These are phyloP conservation scores for Delphinella strobiligena DNA, from an alignment of 2,329 filamentous ascomycete species.

Conservation along the genomic window DNA sequence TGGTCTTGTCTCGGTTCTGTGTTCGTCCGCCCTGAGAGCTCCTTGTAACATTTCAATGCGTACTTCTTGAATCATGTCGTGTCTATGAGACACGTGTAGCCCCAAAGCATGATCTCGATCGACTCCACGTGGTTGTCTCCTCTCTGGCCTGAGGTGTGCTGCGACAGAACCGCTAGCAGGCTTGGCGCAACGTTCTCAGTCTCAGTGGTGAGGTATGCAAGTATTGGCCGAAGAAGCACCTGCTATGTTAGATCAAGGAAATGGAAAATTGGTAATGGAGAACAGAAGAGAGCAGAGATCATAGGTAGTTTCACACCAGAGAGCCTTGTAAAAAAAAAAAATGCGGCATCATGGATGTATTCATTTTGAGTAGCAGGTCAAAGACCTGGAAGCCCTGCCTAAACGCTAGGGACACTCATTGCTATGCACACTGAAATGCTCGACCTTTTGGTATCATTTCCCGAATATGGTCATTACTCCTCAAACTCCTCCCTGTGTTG, in stretches of 20 bases:
- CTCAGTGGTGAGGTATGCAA: too few relatives aligned
- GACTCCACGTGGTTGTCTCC: too few relatives aligned
- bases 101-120: too few relatives aligned
- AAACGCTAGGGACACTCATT: constrained; percentile 16
- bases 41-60: background rate
- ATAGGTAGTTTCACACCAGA: background rate
- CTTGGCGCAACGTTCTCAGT: too few relatives aligned
- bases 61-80: background rate
- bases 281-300: background rate
- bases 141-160: too few relatives aligned
- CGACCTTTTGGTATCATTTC: constrained; percentile 6
- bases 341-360: constrained; percentile 8
- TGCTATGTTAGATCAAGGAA: too few relatives aligned
- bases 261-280: too few relatives aligned
- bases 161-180: too few relatives aligned
- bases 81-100: too few relatives aligned
- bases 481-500: constrained; percentile 3
- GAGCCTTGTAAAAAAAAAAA: constrained; percentile 7
- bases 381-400: constrained; percentile 18
- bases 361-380: constrained; percentile 18
- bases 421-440: constrained; percentile 5
- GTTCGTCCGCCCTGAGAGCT: background rate
- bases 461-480: too few relatives aligned
- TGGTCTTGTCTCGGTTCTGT: background rate
- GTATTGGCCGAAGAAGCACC: too few relatives aligned